Evolutionary conservation across 371 early-diverging fungal species (phyloP), one percentile per base, ranked within the genome.

Genomic region (Homolaphlyctis polyrhiza): DNA sequence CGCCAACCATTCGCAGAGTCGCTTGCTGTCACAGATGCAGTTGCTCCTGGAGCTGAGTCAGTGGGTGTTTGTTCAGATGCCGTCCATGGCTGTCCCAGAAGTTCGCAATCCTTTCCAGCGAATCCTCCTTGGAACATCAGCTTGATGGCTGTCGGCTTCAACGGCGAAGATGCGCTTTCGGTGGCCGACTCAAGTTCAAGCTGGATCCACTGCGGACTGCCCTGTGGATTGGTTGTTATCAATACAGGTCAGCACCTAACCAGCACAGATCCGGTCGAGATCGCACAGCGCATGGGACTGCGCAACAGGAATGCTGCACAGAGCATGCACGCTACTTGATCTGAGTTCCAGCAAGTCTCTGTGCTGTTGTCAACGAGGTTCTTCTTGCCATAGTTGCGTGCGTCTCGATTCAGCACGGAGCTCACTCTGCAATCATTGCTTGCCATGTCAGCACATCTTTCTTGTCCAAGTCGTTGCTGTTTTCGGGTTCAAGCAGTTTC

Each of bases 271-370:
- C 1, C 21, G 62, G 25, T 25, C 18, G 23, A 30, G 23, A 8
- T n/a, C 21, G 30, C 1, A 48, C 11, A n/a, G 16, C 6, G 68
- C 81, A 84, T 87, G 67, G 86, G 83, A 2, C 16, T 8, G 48
- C 47, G 8, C 48, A 0, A 0, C 47, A 18, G 39, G 11, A 14
- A 8, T 25, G 32, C 27, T 25, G 58, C 45, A 27, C 13, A n/a
- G 43, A 6, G 16, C 18, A 45, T 6, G 30, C 13, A 27, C 27
- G 66, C 70, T 82, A 87, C 91, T 71, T 88, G 86, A 59, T 93
- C 94, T 29, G 92, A 91, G 79, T 94, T 95, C 96, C 96, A 96
- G 75, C 96, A 96, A 0, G 95, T 94, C 62, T 93, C 93, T 48
- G 71, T 76, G 66, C 71, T 82, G 30, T 85, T 81, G 71, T 95